Base-by-base conservation (phyloP, 208 protist genomes). In the Trypanosoma conorhini region DNA sequence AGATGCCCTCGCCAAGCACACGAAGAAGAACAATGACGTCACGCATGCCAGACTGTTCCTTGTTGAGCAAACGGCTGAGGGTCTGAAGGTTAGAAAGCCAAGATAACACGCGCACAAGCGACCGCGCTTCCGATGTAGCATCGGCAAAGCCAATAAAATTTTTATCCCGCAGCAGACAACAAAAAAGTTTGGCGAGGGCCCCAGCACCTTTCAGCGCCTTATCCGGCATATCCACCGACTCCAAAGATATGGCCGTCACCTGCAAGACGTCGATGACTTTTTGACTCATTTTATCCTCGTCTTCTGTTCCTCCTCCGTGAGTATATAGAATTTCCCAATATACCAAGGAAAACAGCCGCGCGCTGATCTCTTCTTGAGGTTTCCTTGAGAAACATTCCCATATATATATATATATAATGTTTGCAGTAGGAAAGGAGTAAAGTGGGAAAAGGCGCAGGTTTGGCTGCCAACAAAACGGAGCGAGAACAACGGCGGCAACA, bases 121-220 rank as follows among this genome's bases (percentile, higher is more conserved):
- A 80, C 22, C 88, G 86, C 22, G 70, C 78, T 56, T 94, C 91
- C 13, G 88, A 96, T 66, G 82, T 84, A 31, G 81, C 67, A 31
- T 75, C 55, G 21, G 80, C 81, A 5, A 89, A 67, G 58, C 93
- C 83, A 22, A 85, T 21, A 65, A 79, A 82, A 46, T 82, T 74
- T 26, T 72, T 38, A 52, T 85, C 79, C n/a, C 67, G 62, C 35
- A 76, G 71, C 5, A 75, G 42, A 28, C 73, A 64, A 38, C 67
- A 83, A 31, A 86, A n/a, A 54, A 94, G 59, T 74, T 91, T 92
- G 70, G 86, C 87, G 63, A 90, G 79, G 58, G 85, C 83, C 3
- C 86, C 86, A 28, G 74, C 76, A 30, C 85, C 88, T 66, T 93
- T 94, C 56, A 94, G 72, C 33, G 94, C 70, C 78, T 96, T 96